Evolutionary conservation across 768 basidiomycete genomes (phyloP), one percentile per base, ranked within the genome.

Genomic region (Botryobasidium botryosum): DNA sequence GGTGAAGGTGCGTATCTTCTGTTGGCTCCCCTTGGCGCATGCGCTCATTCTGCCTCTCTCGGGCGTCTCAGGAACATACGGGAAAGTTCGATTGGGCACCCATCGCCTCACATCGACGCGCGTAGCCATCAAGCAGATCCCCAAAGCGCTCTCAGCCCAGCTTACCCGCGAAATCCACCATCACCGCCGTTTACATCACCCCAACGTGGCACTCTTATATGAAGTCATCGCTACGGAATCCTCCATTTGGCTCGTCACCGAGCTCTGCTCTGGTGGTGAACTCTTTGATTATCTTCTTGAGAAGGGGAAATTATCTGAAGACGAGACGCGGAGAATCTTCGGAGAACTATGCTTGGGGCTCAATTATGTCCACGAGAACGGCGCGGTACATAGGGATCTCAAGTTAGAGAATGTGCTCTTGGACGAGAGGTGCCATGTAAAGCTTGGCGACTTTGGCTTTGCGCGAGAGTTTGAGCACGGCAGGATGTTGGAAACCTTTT

Each of bases 111-210:
- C 91, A 2, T 82, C 81, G 5, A 79, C 79, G 36, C 75, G 87
- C 43, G 91, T 92, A 53, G 92, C 92, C 45, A 80, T 99, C 66
- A 99, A 99, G 65, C 91, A 96, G 62, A 92, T 96, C 51, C 87
- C 92, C 29, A 97, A 97, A 62, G 74, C 78, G 46, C 75, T 88
- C 69, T 86, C 91, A 26, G 73, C 90, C 5, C 72, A 82, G 15
- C 71, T 99, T 32, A 99, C 94, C 23, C 76, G 92, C 51, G 92
- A 99, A 64, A 94, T 99, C 45, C 92, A 99, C 57, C 94, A 99
- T 56, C 92, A 99, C 64, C 82, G 92, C 41, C 83, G 87, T 40
- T 73, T 99, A 10, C 94, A 94, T 58, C 92, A 97, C 56, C 88
- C 88, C 0, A 77, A 94, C 58, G 75, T 99, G 55, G 85, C 88